phyloP scores from a whole-genome alignment of 208 protist genomes.

The Trypanosoma cruzi region DNA sequence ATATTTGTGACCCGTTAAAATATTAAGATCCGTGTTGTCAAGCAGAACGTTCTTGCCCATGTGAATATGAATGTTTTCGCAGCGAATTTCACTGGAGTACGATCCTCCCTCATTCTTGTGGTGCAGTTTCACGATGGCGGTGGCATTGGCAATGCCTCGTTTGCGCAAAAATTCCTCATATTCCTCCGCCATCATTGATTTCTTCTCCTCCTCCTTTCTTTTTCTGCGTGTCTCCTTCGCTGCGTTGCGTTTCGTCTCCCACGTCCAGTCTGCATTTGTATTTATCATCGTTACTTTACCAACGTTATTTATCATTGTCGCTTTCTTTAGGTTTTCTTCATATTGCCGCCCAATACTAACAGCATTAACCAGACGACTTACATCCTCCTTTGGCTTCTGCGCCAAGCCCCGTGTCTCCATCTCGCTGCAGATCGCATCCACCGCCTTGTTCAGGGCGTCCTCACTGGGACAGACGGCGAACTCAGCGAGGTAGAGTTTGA shows the following conservation, averaged over 20 bases:
- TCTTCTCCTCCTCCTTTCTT: slow-evolving; percentile 91
- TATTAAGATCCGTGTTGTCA: slow-evolving; percentile 72
- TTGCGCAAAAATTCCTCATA: slow-evolving; percentile 91
- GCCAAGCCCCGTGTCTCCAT: slow-evolving; percentile 67
- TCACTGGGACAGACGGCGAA: slow-evolving; percentile 67
- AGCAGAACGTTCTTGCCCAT: slow-evolving; percentile 91
- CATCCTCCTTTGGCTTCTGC: slow-evolving; percentile 73
- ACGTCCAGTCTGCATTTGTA: slow-evolving; percentile 91
- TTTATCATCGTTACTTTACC: slow-evolving; percentile 82
- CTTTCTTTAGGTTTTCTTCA: slow-evolving; percentile 85
- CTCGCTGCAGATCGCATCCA: slow-evolving; percentile 45
- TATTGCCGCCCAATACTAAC: slow-evolving; percentile 89
- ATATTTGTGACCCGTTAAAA: slow-evolving; percentile 94
- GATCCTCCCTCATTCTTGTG: slow-evolving; percentile 76
- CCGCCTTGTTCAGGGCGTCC: slow-evolving; percentile 36
- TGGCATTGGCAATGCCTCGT: slow-evolving; percentile 75
- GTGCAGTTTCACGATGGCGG: slow-evolving; percentile 86
- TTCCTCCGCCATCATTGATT: slow-evolving; percentile 84
- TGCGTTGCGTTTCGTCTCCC: slow-evolving; percentile 86
- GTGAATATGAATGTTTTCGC: slow-evolving; percentile 86
- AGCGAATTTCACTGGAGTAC: slow-evolving; percentile 88
- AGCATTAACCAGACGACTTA: slow-evolving; percentile 67
- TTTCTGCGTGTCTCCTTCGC: slow-evolving; percentile 90
- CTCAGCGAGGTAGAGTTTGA: slow-evolving; percentile 77
- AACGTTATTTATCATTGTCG: slow-evolving; percentile 82